Percentiles rank a stretch among this genome's conserved stretches.
phyloP scores from a whole-genome alignment of 2,329 filamentous ascomycete genomes.

The Macrophomina phaseolina region DNA sequence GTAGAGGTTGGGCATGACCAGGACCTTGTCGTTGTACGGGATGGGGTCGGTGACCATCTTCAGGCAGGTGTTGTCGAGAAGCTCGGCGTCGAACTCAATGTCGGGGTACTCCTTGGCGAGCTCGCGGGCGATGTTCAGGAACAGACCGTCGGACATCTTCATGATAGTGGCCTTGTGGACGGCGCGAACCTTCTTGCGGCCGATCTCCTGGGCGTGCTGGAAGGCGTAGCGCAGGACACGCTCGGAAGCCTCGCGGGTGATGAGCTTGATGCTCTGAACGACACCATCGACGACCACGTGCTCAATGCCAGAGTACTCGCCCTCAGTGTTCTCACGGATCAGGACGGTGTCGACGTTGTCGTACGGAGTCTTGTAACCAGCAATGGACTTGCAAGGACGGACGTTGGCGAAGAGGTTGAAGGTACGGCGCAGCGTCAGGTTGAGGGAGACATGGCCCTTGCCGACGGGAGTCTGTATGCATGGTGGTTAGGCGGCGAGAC shows the following conservation, averaged over 20 bases:
- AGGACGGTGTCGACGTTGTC: conserved; percentile 95
- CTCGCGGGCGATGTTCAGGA: conserved; percentile 84
- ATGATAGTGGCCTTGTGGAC: conserved; percentile 99
- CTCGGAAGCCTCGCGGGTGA: conserved; percentile 93
- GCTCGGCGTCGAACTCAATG: conserved; percentile 96
- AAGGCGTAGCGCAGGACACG: conserved; percentile 96
- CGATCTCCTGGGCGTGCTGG: conserved; percentile 93
- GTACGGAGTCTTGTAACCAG: conserved; percentile 98
- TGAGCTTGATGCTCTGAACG: conserved; percentile 99
- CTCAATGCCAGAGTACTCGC: conserved; percentile 99
- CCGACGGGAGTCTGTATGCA: conserved; percentile 80
- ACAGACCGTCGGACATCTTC: conserved; percentile 99
- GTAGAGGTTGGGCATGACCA: conserved; percentile 98
- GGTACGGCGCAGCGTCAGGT: conserved; percentile 96
- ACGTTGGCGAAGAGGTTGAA: conserved; percentile 99
- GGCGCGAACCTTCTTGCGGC: conserved; percentile 94
- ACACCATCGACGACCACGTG: conserved; percentile 97
- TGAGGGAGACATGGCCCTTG: conserved; percentile 98
- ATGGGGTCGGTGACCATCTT: conserved; percentile 97
- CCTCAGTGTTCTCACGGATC: conserved; percentile 99
- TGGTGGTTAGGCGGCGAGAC: conserved; percentile 35
- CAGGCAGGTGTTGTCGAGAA: conserved; percentile 98
- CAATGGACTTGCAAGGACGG: conserved; percentile 94
- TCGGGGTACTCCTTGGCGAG: conserved; percentile 94
- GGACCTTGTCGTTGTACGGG: conserved; percentile 98